A percentile compares a stretch with the other conserved stretches of the same genome.
These are phyloP conservation scores for Didymella lethalis DNA, from an alignment of 2,329 filamentous ascomycete species.

Conservation along the genomic window DNA sequence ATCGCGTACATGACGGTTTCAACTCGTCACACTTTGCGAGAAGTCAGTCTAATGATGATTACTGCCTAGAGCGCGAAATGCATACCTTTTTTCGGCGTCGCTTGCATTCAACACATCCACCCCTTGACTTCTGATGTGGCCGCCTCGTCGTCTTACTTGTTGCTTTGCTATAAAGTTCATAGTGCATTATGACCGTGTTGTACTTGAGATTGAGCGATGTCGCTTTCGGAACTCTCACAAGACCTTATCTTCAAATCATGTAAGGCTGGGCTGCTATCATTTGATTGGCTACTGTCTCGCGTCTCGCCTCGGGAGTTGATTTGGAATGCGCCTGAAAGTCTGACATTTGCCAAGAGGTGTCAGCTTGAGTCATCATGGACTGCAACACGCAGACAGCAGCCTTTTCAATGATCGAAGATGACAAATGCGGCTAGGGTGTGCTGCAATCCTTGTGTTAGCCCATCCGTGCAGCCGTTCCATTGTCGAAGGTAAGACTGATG, in stretches of 20 bases:
- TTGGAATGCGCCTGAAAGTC: neutral
- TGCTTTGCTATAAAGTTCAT: neutral
- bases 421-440: neutral
- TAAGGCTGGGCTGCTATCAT: neutral
- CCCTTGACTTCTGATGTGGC: neutral
- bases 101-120: neutral
- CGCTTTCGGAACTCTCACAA: neutral
- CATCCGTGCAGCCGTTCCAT: neutral
- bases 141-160: neutral
- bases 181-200: neutral
- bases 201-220: neutral
- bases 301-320: neutral
- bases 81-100: neutral
- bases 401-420: neutral
- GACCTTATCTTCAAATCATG: neutral
- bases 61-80: neutral
- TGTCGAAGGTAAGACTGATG: neutral
- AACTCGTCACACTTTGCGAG: neutral
- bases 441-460: neutral
- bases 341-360: neutral
- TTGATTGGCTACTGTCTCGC: neutral
- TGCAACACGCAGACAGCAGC: neutral
- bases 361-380: neutral
- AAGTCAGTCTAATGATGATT: neutral
- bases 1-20: neutral